Percentiles rank a stretch among this genome's conserved stretches.
Conservation (phyloP, 441 rosid species). For the Melastoma candidum region DNA sequence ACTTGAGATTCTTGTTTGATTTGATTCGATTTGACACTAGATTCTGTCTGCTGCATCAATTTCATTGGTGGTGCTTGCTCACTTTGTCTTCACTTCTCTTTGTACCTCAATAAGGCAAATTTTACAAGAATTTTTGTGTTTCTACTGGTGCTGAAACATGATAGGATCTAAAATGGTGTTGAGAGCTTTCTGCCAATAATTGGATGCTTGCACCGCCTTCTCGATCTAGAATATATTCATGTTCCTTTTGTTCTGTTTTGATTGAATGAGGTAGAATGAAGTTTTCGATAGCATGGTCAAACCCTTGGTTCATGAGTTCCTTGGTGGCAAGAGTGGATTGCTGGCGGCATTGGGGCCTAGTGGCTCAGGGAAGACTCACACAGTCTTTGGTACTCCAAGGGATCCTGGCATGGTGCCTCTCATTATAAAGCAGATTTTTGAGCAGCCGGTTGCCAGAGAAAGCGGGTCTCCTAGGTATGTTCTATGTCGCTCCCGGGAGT, state of each 20-base stretch:
- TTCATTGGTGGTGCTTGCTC: too few species aligned
- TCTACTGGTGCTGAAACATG: too few species aligned
- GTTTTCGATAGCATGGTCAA: slow-evolving; percentile 47
- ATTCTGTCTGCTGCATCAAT: too few species aligned
- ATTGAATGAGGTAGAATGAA: slow-evolving; percentile 31
- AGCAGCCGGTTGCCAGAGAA: slow-evolving; percentile 11
- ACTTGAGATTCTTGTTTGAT: too few species aligned
- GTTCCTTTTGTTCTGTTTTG: background rate
- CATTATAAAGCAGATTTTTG: slow-evolving; percentile 52
- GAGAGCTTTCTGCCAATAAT: too few species aligned
- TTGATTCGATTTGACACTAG: too few species aligned
- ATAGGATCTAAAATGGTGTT: too few species aligned
- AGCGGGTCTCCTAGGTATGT: slow-evolving; percentile 30
- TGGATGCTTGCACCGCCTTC: background rate
- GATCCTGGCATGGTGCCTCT: slow-evolving; percentile 82
- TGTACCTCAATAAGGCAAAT: too few species aligned
- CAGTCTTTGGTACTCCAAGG: slow-evolving; percentile 60
- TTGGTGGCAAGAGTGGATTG: slow-evolving; percentile 70
- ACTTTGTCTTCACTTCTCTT: too few species aligned
- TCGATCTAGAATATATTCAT: background rate
- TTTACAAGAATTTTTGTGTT: too few species aligned
- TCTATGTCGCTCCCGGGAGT: background rate
- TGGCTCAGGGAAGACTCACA: slow-evolving; percentile 92
- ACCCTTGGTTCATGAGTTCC: slow-evolving; percentile 71
- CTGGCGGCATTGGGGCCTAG: slow-evolving; percentile 85